Base-by-base conservation (phyloP, 1,139 yeast genomes). In the Suhomyces taliae region DNA sequence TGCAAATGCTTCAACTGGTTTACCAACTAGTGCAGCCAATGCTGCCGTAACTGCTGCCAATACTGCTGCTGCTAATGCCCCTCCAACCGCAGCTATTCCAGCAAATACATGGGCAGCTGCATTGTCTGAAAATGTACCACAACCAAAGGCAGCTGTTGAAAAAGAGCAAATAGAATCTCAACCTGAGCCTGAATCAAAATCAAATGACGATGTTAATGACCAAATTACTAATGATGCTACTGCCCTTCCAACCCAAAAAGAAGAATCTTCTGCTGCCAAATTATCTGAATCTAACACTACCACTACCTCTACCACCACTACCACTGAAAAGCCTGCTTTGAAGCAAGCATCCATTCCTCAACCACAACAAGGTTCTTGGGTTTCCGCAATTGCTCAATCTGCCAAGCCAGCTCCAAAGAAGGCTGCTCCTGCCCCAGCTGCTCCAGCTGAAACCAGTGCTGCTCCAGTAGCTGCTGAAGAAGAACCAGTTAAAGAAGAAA, bases 351-450 rank as follows among this genome's bases (percentile, higher is more conserved):
- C 66, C 29, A 58, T 67, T 41, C 67, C 74, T 29, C 61, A 60
- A 47, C 72, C 61, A 50, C 56, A 61, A 54, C 64, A 68, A 53
- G 66, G 72, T 19, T 71, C 84, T 6, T 81, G 85, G 86, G 85
- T 83, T 33, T 73, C 83, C 31, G 81, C 81, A 50, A 79, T 81
- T 55, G 76, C 85, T 45, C 83, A 86, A 52, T 44, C 46, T 8
- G 77, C 78, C 58, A 72, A 62, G 54, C 71, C 74, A 37, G 69
- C 63, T 48, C 63, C 57, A 15, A 41, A 46, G 19, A 41, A 43
- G 39, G 40, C 49, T 24, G 37, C 49, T 42, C 44, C 37, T 27
- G 43, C 35, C 24, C 37, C 15, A 11, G 7, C 27, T 31, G 39
- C 40, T 31, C 45, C 39, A n/a, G 52, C 45, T 26, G 45, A 15